Evolutionary conservation across 192 early-diverging fungal species (phyloP).

Genomic region (Pilaira anomala): DNA sequence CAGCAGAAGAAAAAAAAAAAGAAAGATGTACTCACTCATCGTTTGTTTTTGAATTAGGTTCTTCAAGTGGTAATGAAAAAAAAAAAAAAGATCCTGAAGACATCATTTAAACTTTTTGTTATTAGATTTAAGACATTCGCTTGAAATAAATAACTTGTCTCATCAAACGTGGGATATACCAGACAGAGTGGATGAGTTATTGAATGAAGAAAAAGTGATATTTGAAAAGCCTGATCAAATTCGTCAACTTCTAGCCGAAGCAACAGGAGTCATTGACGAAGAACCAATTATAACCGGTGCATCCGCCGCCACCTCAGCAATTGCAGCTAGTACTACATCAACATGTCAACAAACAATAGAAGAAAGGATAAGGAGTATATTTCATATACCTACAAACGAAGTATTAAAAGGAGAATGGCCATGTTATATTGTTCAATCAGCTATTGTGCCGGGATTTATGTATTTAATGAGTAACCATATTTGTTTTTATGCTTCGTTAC

Average conservation of each 20-base stretch:
- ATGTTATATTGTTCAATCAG: slow-evolving; percentile 63
- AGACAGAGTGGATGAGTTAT: not conserved
- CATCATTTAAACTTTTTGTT: not conserved
- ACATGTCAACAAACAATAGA: slow-evolving; percentile 16
- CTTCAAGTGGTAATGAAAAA: not conserved
- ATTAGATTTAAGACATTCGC: not conserved
- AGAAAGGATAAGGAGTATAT: slow-evolving; percentile 16
- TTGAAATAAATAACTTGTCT: not conserved
- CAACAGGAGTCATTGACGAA: slow-evolving; percentile 26
- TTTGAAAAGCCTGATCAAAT: slow-evolving; percentile 9
- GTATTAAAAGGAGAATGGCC: slow-evolving; percentile 51
- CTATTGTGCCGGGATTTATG: slow-evolving; percentile 59
- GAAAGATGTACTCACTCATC: no score
- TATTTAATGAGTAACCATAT: slow-evolving; percentile 62
- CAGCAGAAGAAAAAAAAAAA: not conserved
- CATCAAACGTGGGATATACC: slow-evolving; percentile 11
- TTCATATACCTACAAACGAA: not conserved
- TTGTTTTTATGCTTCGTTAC: slow-evolving; percentile 64
- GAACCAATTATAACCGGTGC: slow-evolving; percentile 2
- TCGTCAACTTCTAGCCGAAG: slow-evolving; percentile 29
- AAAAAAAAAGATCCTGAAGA: not conserved
- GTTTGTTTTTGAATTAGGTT: no score
- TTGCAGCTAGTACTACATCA: slow-evolving; percentile 25
- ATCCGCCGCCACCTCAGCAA: slow-evolving; percentile 19
- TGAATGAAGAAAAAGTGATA: slow-evolving; percentile 4